Conservation (phyloP, 192 early-diverging fungal species). For the Phlyctochytrium planicorne region DNA sequence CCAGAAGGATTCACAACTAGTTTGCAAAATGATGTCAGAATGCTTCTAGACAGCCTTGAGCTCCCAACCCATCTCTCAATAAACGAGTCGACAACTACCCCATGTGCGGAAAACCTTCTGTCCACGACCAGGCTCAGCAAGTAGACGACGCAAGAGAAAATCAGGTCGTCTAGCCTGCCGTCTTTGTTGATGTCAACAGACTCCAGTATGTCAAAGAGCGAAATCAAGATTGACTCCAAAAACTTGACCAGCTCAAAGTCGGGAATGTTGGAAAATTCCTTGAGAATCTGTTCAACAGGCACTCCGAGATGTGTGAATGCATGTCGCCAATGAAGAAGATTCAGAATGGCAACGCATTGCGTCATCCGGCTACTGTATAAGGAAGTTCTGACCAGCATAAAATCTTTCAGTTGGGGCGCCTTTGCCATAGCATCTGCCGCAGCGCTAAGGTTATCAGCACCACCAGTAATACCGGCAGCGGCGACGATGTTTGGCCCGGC, state of each 20-base stretch:
- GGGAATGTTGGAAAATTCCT: conserved; percentile 40
- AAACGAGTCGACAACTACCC: conserved; percentile 56
- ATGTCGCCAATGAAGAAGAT: conserved; percentile 66
- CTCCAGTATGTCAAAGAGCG: conserved; percentile 61
- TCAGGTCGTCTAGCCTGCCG: conserved; percentile 34
- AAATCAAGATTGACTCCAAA: conserved; percentile 59
- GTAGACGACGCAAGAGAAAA: conserved; percentile 53
- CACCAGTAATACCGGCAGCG: conserved; percentile 9
- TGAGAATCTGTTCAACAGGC: conserved; percentile 34
- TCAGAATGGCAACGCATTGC: conserved; percentile 59
- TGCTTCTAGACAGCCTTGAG: conserved; percentile 29
- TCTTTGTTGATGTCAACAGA: conserved; percentile 24
- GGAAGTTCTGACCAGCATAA: conserved; percentile 50
- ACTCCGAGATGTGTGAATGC: conserved; percentile 24
- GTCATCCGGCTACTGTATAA: conserved; percentile 67
- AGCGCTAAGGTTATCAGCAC: conserved; percentile 14
- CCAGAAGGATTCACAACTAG: conserved; percentile 44
- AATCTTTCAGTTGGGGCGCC: conserved; percentile 44
- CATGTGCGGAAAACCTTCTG: conserved; percentile 59
- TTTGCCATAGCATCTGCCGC: conserved; percentile 28
- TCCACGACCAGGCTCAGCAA: conserved; percentile 61
- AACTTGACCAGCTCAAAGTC: conserved; percentile 74
- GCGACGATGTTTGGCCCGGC: conserved; percentile 24
- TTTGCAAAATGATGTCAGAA: conserved; percentile 35
- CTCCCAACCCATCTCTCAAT: conserved; percentile 53